Base-by-base conservation (phyloP, 257 asterid genomes). In the Osmanthus fragrans region DNA sequence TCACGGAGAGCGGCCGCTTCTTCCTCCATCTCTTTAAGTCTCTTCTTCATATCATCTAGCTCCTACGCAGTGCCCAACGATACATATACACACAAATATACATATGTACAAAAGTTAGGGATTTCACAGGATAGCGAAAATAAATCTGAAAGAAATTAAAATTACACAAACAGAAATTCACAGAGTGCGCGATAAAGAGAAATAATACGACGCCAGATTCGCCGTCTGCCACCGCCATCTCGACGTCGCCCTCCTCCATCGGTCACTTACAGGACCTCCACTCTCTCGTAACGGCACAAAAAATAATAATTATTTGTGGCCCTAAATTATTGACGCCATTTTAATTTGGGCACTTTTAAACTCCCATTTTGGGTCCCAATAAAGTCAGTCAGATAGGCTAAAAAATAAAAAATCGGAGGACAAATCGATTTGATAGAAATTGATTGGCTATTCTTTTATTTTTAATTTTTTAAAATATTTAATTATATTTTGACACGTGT, bases 1-100 rank as follows among this genome's bases (percentile, higher is more conserved):
- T 92, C 94, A 37, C 92, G 96, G 66, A 92, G 96, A 74, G 96
- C 92, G 12, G 96, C 87, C 60, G 96, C 89, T 77, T 92, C 97
- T 15, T 90, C 96, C 84, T 90, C 96, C 92, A 90, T 92, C 81
- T 92, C 97, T 87, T 92, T 92, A 81, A 92, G 75, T 71, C 97
- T 86, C 89, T 90, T 90, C 87, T 90, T 92, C 92, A 92, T 89
- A 78, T 85, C 96, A 77, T 86, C 90, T 79, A 92, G 81, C 87
- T 87, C 97, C 69, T 63, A 63, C 34, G 36, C 69, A 12, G 5
- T 63, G 69, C 36, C 33, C 34, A 63, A 1, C 18, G 18, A 73
- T 25, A 75, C n/a, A 68, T 4, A 69, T 16, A 74, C 76, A 74
- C 19, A 77, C 64, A 49, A 5, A 56, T 49, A 77, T 34, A 13